Percentiles rank a stretch among this genome's conserved stretches.
Conservation (phyloP, 148 eudicot species). For the Camellia granthamiana region DNA sequence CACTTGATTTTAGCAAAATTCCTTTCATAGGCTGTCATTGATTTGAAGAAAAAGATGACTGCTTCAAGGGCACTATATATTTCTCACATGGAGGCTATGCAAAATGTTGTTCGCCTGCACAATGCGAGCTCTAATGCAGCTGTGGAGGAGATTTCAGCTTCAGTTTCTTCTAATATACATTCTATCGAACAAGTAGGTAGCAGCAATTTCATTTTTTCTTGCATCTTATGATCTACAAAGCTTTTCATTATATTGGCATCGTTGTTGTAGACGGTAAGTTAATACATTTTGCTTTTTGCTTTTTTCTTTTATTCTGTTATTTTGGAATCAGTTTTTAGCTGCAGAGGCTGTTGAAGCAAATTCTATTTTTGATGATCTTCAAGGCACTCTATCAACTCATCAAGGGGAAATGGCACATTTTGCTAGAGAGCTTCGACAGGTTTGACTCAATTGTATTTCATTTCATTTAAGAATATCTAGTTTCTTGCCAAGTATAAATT, state of each 20-base stretch:
- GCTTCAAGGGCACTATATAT: slow-evolving; percentile 58
- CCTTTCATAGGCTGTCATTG: slow-evolving; percentile 48
- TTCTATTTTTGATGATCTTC: slow-evolving; percentile 79
- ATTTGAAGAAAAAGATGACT: slow-evolving; percentile 68
- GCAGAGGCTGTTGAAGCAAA: slow-evolving; percentile 61
- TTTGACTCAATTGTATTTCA: slow-evolving; percentile 20
- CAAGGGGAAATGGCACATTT: slow-evolving; percentile 84
- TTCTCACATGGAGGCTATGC: slow-evolving; percentile 84
- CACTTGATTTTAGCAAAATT: not conserved
- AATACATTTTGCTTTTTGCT: not conserved
- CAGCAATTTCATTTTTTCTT: slow-evolving; percentile 13
- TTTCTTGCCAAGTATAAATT: not conserved
- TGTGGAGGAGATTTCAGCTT: slow-evolving; percentile 75
- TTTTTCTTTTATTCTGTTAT: not conserved
- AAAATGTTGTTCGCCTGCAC: slow-evolving; percentile 88
- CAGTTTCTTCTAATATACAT: slow-evolving; percentile 50
- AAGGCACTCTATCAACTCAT: slow-evolving; percentile 59
- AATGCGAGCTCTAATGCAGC: slow-evolving; percentile 72
- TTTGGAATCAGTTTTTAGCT: slow-evolving; percentile 47
- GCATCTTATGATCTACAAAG: too few species aligned
- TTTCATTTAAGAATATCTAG: not conserved
- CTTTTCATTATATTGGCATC: not conserved
- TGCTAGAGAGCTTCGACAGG: slow-evolving; percentile 91
- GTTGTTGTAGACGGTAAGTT: not conserved
- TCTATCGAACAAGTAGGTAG: slow-evolving; percentile 65